Base-by-base conservation (phyloP, 495 filamentous ascomycete species). In the Thozetella sp. region DNA sequence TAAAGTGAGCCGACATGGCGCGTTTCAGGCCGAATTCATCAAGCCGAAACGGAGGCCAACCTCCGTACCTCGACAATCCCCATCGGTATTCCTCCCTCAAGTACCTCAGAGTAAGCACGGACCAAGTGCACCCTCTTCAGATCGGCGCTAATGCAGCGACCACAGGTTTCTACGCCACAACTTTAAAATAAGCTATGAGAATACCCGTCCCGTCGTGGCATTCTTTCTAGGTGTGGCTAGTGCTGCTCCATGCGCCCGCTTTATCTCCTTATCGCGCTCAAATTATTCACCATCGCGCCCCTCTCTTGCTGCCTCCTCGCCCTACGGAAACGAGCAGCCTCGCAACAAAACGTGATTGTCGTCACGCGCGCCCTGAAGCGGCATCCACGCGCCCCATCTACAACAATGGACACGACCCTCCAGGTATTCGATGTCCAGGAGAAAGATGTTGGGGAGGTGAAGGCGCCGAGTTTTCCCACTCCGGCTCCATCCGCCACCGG, bases 341-440 rank as follows among this genome's bases (percentile, higher is more conserved):
- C n/a, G n/a, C n/a, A n/a, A n/a, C n/a, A n/a, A n/a, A n/a, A n/a
- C n/a, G n/a, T n/a, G n/a, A n/a, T n/a, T n/a, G n/a, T 51, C 24
- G 22, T 11, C 24, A 23, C n/a, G 46, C 46, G 46, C 25, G 13
- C 23, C 37, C 45, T 15, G 10, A 57, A 53, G 19, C 40, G 12
- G 46, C 56, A 9, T 17, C 23, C 54, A 51, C 25, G 25, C 15
- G 22, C 22, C 58, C 22, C 22, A 13, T 17, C 40, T 19, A 22
- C 61, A 70, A 34, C 26, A n/a, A 82, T 82, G 79, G 72, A 79
- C 48, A 63, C 64, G 2, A 66, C 69, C 0, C 48, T 73, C 25
- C 83, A 93, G 46, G 80, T 99, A 48, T 78, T 81, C 23, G 93
- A 97, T 60, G 88, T 99, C 72, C 75, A 85, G 62, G 95, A 98